Evolutionary conservation across 2,329 filamentous ascomycete species (phyloP).

Genomic region (Trichoderma harzianum): DNA sequence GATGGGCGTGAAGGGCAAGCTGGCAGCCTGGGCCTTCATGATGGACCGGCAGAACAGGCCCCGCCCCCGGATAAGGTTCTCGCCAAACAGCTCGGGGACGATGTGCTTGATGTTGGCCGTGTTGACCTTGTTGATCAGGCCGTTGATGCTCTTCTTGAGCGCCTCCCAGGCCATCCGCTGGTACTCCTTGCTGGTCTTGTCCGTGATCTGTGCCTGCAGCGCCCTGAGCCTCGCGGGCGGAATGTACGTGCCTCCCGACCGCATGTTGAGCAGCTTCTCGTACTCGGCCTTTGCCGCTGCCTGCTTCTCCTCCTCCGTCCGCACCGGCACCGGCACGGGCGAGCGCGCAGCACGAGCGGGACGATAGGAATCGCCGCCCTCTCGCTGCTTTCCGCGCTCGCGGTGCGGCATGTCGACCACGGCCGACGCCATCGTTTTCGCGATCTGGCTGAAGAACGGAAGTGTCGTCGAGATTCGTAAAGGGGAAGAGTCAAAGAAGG

Average conservation of each 20-base stretch:
- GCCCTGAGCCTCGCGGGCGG: slow-evolving; percentile 86
- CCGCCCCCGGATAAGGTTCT: slow-evolving; percentile 88
- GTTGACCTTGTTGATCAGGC: slow-evolving; percentile 98
- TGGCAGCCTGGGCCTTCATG: slow-evolving; percentile 97
- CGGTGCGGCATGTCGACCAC: slow-evolving; percentile 41
- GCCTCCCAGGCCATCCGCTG: slow-evolving; percentile 99
- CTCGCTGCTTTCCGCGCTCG: slow-evolving; percentile 34
- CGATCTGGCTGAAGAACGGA: neutral
- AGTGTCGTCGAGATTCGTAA: neutral
- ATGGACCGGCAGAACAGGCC: slow-evolving; percentile 93
- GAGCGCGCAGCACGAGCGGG: slow-evolving; percentile 36
- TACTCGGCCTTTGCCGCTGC: slow-evolving; percentile 88
- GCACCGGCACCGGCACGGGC: slow-evolving; percentile 39
- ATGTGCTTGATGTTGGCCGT: slow-evolving; percentile 97
- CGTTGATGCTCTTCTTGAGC: slow-evolving; percentile 97
- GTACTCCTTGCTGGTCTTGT: slow-evolving; percentile 94
- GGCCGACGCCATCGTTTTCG: slow-evolving; percentile 43
- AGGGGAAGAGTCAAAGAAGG: neutral
- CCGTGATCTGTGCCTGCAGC: slow-evolving; percentile 93
- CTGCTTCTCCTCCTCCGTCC: slow-evolving; percentile 79
- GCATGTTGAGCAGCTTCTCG: slow-evolving; percentile 85
- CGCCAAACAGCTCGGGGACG: slow-evolving; percentile 89
- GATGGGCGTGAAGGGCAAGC: slow-evolving; percentile 92
- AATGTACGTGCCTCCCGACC: slow-evolving; percentile 94
- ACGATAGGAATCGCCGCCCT: slow-evolving; percentile 46